A percentile compares a stretch with the other conserved stretches of the same genome.
phyloP scores from a whole-genome alignment of 306 rosid species.

The Abrus pulchellus region DNA sequence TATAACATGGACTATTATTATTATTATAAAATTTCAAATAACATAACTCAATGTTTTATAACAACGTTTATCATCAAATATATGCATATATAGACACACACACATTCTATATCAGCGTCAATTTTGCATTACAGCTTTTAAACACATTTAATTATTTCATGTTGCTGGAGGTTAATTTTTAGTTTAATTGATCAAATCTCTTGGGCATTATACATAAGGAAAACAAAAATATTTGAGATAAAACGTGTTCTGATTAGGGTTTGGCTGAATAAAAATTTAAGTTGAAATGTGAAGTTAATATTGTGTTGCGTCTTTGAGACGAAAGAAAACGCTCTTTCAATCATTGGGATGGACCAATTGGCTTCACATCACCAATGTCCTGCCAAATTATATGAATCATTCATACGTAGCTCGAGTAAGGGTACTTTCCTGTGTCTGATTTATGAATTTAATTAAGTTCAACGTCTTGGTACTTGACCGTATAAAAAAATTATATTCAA shows the following conservation, averaged over 20 bases:
- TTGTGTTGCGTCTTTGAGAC: not conserved
- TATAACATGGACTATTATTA: too few species aligned
- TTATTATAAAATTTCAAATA: too few species aligned
- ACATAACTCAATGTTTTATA: too few species aligned
- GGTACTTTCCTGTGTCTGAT: not conserved
- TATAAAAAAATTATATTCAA: too few species aligned
- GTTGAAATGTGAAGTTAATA: not conserved
- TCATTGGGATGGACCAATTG: not conserved
- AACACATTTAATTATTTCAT: not conserved
- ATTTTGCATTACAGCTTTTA: not conserved
- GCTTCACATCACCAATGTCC: not conserved
- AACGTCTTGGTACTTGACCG: not conserved
- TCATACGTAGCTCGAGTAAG: not conserved
- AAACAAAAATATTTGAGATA: not conserved
- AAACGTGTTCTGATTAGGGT: not conserved
- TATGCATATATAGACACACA: too few species aligned
- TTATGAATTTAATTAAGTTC: not conserved
- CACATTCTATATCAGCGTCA: not conserved
- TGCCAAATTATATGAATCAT: not conserved
- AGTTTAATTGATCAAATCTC: conserved; percentile 4
- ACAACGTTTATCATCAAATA: too few species aligned
- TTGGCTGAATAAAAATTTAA: not conserved
- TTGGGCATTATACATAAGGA: not conserved
- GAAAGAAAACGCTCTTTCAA: not conserved
- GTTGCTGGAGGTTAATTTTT: not conserved